Base-by-base conservation (phyloP, 1,284 basidiomycete genomes). In the Mycena citricolor region DNA sequence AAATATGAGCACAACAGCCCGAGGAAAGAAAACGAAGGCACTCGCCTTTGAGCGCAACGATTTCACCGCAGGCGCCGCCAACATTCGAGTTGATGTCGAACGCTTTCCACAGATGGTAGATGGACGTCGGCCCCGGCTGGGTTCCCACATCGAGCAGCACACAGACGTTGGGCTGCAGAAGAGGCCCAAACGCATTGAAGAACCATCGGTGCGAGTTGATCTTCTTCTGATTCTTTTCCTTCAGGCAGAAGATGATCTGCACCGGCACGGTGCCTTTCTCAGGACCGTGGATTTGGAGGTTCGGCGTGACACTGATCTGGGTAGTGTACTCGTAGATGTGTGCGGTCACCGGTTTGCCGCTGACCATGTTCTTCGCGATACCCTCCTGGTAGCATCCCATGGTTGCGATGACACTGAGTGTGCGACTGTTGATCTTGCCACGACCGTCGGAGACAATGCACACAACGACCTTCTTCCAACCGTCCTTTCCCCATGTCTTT, bases 271-370 rank as follows among this genome's bases (percentile, higher is more conserved):
- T 71, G 2, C 86, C 87, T 54, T 81, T 83, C 52, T 91, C 89
- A 0, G 86, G 74, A 11, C 86, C 88, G 59, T 89, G 84, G 50
- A 97, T 85, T 63, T 89, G 88, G 66, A 90, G 77, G 16, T 79
- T 81, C 5, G 87, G 85, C 2, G 81, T 82, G 37, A 95, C 82
- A 37, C 85, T 90, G 44, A 94, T 80, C 63, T 93, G 91, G 0
- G 90, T 86, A 4, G 91, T 94, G 67, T 93, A 94, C 67, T 98
- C 94, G 70, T 94, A 97, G 44, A 98, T 83, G 65, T 98, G 94
- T 0, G 94, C 94, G 1, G 83, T 80, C 6, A 97, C 94, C 0
- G 84, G 78, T 59, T 86, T 89, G 39, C 82, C 83, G 52, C 93
- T 92, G 51, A 97, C 85, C 43, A 86, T 73, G 62, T 90, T 93